Conservation (phyloP, 176 grass and related monocot species). For the Raddia distichophylla region DNA sequence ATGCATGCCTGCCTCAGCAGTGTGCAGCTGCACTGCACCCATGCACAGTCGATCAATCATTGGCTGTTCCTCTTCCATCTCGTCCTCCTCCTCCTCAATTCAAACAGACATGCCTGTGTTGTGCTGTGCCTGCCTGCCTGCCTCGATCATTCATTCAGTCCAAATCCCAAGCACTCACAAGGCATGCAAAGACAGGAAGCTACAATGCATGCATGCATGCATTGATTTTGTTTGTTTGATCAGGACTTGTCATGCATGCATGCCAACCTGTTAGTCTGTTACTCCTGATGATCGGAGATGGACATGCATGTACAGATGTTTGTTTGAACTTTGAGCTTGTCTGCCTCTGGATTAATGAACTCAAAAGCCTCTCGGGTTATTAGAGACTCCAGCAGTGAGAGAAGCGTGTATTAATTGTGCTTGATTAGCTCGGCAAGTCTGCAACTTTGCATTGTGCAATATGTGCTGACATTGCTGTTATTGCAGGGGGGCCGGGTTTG, state of each 20-base stretch:
- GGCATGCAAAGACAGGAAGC: constrained; percentile 19
- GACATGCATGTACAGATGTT: constrained; percentile 5
- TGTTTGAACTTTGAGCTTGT: constrained; percentile 26
- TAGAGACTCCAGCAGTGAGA: too few species aligned
- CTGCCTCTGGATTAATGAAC: background rate
- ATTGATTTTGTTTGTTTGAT: background rate
- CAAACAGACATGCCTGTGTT: background rate
- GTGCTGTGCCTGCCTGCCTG: background rate
- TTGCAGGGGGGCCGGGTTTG: constrained; percentile 38
- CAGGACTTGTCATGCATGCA: background rate
- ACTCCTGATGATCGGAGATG: constrained; percentile 30
- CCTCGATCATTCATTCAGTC: constrained; percentile 48
- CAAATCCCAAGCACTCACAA: constrained; percentile 39
- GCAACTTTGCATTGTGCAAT: constrained; percentile 41
- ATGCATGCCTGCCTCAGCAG: constrained; percentile 41
- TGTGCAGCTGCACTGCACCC: constrained; percentile 35
- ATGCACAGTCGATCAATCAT: constrained; percentile 46
- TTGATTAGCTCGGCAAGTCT: constrained; percentile 8
- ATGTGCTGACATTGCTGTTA: constrained; percentile 44
- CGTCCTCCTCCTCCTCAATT: constrained; percentile 1
- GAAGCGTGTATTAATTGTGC: background rate
- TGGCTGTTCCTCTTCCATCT: constrained; percentile 38
- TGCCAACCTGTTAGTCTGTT: background rate
- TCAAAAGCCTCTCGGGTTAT: background rate
- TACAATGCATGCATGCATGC: constrained; percentile 29